Evolutionary conservation across 257 asterid genomes (phyloP), one percentile per base, ranked within the genome.

Genomic region (Henckelia pumila): DNA sequence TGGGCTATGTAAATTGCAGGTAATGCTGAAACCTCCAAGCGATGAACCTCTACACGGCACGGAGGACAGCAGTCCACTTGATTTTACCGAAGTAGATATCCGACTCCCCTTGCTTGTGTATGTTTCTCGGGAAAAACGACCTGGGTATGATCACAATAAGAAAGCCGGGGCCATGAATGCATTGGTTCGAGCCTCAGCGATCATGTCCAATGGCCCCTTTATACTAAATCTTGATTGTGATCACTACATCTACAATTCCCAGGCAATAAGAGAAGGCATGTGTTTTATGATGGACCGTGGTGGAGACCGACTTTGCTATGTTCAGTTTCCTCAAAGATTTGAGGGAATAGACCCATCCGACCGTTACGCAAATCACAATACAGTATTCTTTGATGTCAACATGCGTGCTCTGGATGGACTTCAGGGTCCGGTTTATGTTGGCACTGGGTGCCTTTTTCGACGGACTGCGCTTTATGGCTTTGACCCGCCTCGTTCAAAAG

Each of bases 111-210:
- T 85, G 92, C 85, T 85, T 35, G 92, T 81, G 26, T 85, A 83
- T 35, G 87, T 83, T 25, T 83, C 92, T 52, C 92, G 92, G 29
- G 92, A 85, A 68, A 86, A 86, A 71, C 80, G 89, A 17, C 84
- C 89, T 1, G 92, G 92, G 35, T 86, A 86, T 59, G 89, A 86
- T 70, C 92, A 86, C 79, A 86, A 86, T 59, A 83, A 83, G 87
- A 86, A 86, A 68, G 89, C 92, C 1, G 92, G 92, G 2, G 92
- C 92, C 3, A 83, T 86, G 92, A 86, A 86, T 40, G 87, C 89
- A 62, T 73, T 86, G n/a, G 87, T 86, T 67, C 78, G 92, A 66
- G 92, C 92, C 32, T 86, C 92, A 0, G 92, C 92, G 0, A 76
- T 86, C 81, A 83, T 86, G 89, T 86, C 92, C 6, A 86, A 83